A percentile compares a stretch with the other conserved stretches of the same genome.
phyloP scores from a whole-genome alignment of 352 stramenopile species.

The Pseudoperonospora humuli region DNA sequence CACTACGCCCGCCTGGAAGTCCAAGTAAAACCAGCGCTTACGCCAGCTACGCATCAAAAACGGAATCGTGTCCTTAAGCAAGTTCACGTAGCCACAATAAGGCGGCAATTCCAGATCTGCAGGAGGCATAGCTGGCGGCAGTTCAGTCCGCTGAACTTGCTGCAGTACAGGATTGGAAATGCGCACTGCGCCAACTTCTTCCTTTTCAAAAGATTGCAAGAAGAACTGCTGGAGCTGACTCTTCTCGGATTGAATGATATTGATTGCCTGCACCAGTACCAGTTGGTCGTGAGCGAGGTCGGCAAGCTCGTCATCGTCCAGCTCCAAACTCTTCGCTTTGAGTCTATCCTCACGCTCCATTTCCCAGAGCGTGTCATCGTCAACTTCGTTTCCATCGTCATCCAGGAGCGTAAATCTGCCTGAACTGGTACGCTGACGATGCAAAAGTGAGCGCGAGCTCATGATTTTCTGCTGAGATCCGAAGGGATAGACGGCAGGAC shows the following conservation, averaged over 20 bases:
- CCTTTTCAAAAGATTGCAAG: slow-evolving; percentile 41
- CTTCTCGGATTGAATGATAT: slow-evolving; percentile 57
- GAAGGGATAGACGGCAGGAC: slow-evolving; percentile 34
- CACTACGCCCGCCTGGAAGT: slow-evolving; percentile 61
- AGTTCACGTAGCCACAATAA: slow-evolving; percentile 69
- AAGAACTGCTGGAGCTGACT: slow-evolving; percentile 52
- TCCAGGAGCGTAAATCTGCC: slow-evolving; percentile 53
- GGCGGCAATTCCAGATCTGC: slow-evolving; percentile 44
- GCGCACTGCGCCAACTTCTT: slow-evolving; percentile 25
- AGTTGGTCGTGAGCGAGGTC: slow-evolving; percentile 54
- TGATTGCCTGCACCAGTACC: slow-evolving; percentile 43
- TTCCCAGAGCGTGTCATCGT: slow-evolving; percentile 46
- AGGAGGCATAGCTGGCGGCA: slow-evolving; percentile 25
- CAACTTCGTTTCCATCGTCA: slow-evolving; percentile 58
- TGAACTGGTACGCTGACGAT: slow-evolving; percentile 21
- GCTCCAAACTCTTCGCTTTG: slow-evolving; percentile 42
- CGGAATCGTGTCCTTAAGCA: slow-evolving; percentile 69
- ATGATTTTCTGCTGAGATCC: slow-evolving; percentile 25
- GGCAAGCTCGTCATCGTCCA: slow-evolving; percentile 57
- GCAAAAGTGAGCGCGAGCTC: slow-evolving; percentile 27
- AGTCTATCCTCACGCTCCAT: slow-evolving; percentile 38
- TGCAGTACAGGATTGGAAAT: slow-evolving; percentile 15
- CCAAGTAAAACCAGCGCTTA: slow-evolving; percentile 79
- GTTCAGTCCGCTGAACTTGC: slow-evolving; percentile 24
- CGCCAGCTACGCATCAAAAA: slow-evolving; percentile 71